These are phyloP conservation scores for Pseudogymnoascus sp. DNA, from an alignment of 2,329 filamentous ascomycete species.

Conservation along the genomic window DNA sequence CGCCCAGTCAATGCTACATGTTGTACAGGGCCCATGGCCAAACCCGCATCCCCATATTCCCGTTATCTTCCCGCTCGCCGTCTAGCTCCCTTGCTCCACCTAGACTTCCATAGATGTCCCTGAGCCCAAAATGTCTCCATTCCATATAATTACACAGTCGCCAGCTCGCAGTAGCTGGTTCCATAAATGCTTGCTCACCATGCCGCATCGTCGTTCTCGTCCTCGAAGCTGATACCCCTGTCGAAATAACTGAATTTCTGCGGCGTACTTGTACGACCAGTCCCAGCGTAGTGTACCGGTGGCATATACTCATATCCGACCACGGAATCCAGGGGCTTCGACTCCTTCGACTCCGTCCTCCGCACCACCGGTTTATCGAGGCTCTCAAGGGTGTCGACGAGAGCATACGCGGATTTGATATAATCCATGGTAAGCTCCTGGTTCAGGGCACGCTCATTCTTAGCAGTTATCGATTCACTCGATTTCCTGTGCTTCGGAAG, in stretches of 20 bases:
- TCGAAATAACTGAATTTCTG: neutral
- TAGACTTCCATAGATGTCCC: neutral
- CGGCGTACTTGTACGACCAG: neutral
- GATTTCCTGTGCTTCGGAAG: neutral
- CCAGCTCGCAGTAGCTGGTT: neutral
- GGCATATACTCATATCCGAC: slow-evolving; percentile 1
- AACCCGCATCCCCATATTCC: slow-evolving; percentile 7
- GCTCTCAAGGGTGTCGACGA: neutral
- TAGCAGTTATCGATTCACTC: neutral
- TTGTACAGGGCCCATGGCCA: neutral
- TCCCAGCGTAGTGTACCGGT: neutral
- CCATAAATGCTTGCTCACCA: neutral
- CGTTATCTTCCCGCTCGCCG: slow-evolving; percentile 6
- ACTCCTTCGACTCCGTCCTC: neutral
- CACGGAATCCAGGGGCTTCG: neutral
- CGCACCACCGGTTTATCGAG: neutral
- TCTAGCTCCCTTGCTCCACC: slow-evolving; percentile 5
- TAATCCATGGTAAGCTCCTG: neutral
- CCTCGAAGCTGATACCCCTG: neutral
- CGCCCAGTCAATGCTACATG: neutral
- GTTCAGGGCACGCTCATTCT: neutral
- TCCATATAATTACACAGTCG: neutral
- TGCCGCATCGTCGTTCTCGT: neutral
- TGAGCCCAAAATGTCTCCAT: neutral
- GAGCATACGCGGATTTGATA: neutral